Evolutionary conservation across 306 rosid species (phyloP).

Genomic region (Gastrolobium villosum): DNA sequence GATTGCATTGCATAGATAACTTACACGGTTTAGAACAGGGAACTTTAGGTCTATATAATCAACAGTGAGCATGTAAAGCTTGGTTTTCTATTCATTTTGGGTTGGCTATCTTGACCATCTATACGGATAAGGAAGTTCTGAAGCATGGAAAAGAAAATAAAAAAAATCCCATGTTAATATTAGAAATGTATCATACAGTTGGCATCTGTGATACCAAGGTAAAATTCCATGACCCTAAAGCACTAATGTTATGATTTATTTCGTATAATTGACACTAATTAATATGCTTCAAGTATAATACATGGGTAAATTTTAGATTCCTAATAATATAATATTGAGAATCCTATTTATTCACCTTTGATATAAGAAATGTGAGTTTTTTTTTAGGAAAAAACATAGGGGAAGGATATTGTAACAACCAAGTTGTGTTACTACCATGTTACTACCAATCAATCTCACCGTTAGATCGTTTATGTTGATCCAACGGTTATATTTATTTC

Average conservation of each 20-base stretch:
- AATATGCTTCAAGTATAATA: not conserved
- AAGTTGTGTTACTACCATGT: too few relatives aligned
- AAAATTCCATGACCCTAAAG: not conserved
- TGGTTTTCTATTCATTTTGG: not conserved
- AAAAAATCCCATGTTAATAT: not conserved
- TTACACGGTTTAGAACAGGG: slow-evolving; percentile 42
- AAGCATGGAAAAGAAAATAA: not conserved
- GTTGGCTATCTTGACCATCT: slow-evolving; percentile 5
- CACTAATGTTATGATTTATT: not conserved
- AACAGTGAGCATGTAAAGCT: slow-evolving; percentile 18
- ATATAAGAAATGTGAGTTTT: too few relatives aligned
- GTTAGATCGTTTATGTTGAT: too few relatives aligned
- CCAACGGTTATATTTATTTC: too few relatives aligned
- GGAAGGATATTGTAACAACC: too few relatives aligned
- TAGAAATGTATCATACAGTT: not conserved
- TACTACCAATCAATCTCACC: too few relatives aligned
- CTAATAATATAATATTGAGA: too few relatives aligned
- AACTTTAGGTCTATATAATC: slow-evolving; percentile 19
- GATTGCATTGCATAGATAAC: slow-evolving; percentile 40
- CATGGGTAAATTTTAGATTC: too few relatives aligned
- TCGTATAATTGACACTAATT: not conserved
- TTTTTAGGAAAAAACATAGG: too few relatives aligned
- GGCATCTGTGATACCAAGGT: not conserved
- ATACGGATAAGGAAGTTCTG: slow-evolving; percentile 1
- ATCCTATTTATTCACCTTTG: too few relatives aligned